A percentile compares a stretch with the other conserved stretches of the same genome.
These are phyloP conservation scores for Ceratocystis eucalypticola DNA, from an alignment of 2,329 filamentous ascomycete genomes.

Conservation along the genomic window DNA sequence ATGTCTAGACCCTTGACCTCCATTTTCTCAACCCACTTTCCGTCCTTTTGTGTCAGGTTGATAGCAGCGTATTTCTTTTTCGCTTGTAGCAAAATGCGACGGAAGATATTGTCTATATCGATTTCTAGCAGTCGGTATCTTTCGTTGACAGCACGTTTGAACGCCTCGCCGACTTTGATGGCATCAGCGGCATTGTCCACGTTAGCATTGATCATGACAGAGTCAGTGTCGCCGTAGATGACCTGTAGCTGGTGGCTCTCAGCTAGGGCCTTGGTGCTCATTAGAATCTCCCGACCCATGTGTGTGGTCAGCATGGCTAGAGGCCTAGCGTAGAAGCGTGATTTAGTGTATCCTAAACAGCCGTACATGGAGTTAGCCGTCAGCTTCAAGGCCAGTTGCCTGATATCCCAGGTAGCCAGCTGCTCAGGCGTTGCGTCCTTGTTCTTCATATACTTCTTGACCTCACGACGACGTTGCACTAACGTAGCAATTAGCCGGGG, in stretches of 20 bases:
- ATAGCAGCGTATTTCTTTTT: slow-evolving; percentile 99
- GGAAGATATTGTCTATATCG: slow-evolving; percentile 95
- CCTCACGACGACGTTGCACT: slow-evolving; percentile 74
- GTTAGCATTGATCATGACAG: slow-evolving; percentile 99
- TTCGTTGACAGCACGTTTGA: slow-evolving; percentile 90
- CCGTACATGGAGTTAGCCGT: slow-evolving; percentile 99
- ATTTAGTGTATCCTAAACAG: slow-evolving; percentile 91
- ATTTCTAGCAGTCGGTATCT: slow-evolving; percentile 88
- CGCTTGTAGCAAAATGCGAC: slow-evolving; percentile 80
- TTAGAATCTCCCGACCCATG: slow-evolving; percentile 93
- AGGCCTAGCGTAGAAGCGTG: slow-evolving; percentile 90
- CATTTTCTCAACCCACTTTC: slow-evolving; percentile 84
- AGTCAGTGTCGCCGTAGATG: slow-evolving; percentile 98
- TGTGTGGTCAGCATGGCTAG: slow-evolving; percentile 91
- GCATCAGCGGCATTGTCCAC: slow-evolving; percentile 86
- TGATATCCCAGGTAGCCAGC: slow-evolving; percentile 92
- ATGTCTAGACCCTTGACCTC: slow-evolving; percentile 98
- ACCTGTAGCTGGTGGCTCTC: slow-evolving; percentile 84
- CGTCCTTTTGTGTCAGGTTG: slow-evolving; percentile 78
- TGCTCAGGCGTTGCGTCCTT: slow-evolving; percentile 75
- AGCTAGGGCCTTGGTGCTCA: slow-evolving; percentile 88
- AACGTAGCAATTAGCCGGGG: slow-evolving; percentile 85
- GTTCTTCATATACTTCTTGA: slow-evolving; percentile 95
- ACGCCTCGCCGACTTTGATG: slow-evolving; percentile 80
- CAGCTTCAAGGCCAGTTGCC: slow-evolving; percentile 88